These are phyloP conservation scores for Craterostigma plantagineum DNA, from an alignment of 257 asterid species.

Conservation along the genomic window DNA sequence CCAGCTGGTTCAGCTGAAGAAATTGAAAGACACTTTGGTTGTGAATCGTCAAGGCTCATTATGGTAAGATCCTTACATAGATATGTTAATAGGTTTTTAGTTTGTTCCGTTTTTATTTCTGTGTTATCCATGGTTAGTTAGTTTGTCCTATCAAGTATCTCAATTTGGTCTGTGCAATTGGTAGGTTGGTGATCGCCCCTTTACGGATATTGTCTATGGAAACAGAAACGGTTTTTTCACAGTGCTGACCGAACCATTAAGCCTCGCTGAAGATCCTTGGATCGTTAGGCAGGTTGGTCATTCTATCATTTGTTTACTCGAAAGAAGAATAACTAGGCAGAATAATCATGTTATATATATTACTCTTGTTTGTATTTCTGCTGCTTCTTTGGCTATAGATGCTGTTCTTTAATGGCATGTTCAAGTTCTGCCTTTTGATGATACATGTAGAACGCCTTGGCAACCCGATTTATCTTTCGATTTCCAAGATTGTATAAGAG, in stretches of 20 bases:
- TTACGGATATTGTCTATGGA: constrained; percentile 82
- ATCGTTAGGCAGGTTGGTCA: constrained; percentile 65
- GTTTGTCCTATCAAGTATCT: too few species aligned
- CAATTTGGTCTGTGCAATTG: constrained; percentile 6
- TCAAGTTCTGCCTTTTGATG: too few species aligned
- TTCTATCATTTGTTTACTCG: constrained; percentile 2
- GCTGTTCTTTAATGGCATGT: too few species aligned
- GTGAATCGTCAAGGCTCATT: constrained; percentile 64
- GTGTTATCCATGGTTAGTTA: too few species aligned
- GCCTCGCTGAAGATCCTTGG: constrained; percentile 66
- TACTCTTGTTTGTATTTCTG: neutral
- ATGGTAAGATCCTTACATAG: constrained; percentile 33
- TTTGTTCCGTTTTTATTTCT: neutral
- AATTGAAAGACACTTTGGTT: constrained; percentile 63
- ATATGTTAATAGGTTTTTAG: neutral
- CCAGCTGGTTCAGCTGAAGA: constrained; percentile 93
- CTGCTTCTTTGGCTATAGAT: neutral
- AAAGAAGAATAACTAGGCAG: neutral
- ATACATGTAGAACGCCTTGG: too few species aligned
- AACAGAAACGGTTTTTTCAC: constrained; percentile 78
- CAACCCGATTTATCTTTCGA: too few species aligned
- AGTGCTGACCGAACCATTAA: constrained; percentile 67
- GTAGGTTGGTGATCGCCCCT: constrained; percentile 97
- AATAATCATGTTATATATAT: neutral
- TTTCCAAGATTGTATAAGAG: too few species aligned